phyloP scores from a whole-genome alignment of 1,284 basidiomycete species.

The Austroboletus novae-zelandiae region DNA sequence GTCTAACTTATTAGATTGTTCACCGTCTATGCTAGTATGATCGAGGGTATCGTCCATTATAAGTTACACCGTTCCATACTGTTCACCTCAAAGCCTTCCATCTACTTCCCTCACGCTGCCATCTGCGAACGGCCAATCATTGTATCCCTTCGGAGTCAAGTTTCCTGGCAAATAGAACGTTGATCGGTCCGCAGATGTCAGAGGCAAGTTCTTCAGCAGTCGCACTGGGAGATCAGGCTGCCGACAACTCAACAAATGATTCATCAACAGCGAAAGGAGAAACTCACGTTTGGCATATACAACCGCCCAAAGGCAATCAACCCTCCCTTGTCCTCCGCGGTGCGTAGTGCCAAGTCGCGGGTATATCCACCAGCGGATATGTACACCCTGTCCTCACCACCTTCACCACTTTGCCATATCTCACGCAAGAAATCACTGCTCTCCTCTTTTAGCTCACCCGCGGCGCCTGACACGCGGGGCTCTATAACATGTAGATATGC shows the following conservation, averaged over 20 bases:
- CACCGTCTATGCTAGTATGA: too few species aligned
- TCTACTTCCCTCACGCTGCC: background rate
- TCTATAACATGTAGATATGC: slow-evolving; percentile 62
- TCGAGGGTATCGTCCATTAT: too few species aligned
- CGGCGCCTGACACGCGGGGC: slow-evolving; percentile 32
- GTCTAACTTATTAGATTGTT: too few species aligned
- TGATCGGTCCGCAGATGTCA: slow-evolving; percentile 17
- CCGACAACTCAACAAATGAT: background rate
- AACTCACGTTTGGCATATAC: slow-evolving; percentile 22
- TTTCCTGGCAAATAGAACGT: slow-evolving; percentile 19
- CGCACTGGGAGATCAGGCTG: slow-evolving; percentile 45
- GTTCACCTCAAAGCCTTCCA: background rate
- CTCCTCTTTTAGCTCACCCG: slow-evolving; percentile 2
- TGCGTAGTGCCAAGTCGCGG: slow-evolving; percentile 14
- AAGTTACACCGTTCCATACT: too few species aligned
- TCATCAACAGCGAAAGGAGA: background rate
- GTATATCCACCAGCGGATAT: too few species aligned
- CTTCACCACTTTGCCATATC: too few species aligned
- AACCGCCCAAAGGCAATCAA: slow-evolving; percentile 48
- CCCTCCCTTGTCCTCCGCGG: slow-evolving; percentile 25
- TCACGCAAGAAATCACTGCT: too few species aligned
- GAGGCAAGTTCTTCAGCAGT: slow-evolving; percentile 13
- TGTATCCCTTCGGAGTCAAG: slow-evolving; percentile 22
- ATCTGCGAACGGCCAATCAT: slow-evolving; percentile 25
- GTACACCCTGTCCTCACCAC: too few species aligned